Evolutionary conservation across 441 rosid species (phyloP), one percentile per base, ranked within the genome.

Genomic region (Oxalis stricta): DNA sequence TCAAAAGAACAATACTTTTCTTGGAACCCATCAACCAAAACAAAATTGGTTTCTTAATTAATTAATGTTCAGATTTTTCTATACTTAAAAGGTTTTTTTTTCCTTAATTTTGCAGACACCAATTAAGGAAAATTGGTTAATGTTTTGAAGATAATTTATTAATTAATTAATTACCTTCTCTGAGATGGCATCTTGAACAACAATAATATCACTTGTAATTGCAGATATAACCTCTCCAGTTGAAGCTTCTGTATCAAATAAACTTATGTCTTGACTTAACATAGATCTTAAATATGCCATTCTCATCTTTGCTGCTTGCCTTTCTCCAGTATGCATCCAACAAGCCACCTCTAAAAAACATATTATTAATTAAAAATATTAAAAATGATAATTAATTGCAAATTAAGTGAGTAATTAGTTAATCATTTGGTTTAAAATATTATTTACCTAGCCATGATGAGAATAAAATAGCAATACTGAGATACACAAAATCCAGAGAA

Each of bases 261-360:
- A 61, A 43, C 84, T 79, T 28, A 84, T 84, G 33, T 88, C 97
- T 66, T 88, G 97, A 59, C 65, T 82, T 42, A 88, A 56, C 97
- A 84, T 69, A 3, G 91, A 76, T 44, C 73, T 70, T 3, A 88
- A 58, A 68, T 88, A 84, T 3, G 95, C 88, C 88, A 66, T 82
- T 56, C 97, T 77, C 84, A 88, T 75, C 50, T 84, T 84, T 8
- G 87, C 89, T 0, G 95, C 97, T 35, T 84, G 97, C 48, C 97
- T 51, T 50, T 88, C 97, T 28, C 95, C 97, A 0, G 84, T 84
- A 46, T 84, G 76, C 97, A 88, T 88, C 97, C 97, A 88, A 52
- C 95, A 88, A 33, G 79, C 82, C 50, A 88, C 97, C 93, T 88
- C 97, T 87, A 15, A 38, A 18, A 38, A 37, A 17, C 18, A 22